Evolutionary conservation across 1,284 basidiomycete genomes (phyloP).

Genomic region (Hymenochaete sp.): DNA sequence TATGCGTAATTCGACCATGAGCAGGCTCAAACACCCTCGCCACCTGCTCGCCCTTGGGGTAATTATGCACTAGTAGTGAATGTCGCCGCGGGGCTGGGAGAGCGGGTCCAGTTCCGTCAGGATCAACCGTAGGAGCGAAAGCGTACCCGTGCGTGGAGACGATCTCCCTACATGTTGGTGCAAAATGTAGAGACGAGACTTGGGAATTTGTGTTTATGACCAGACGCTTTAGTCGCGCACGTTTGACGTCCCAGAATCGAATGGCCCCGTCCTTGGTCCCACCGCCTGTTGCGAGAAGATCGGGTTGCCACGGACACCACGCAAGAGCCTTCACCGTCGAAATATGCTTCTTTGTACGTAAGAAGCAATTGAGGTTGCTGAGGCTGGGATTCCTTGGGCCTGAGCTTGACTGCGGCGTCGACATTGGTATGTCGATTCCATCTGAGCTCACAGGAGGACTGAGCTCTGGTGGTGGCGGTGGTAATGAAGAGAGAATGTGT

Average conservation of each 20-base stretch:
- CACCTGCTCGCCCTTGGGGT: slow-evolving; percentile 11
- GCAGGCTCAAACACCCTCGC: slow-evolving; percentile 13
- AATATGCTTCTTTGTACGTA: slow-evolving; percentile 9
- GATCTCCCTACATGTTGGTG: slow-evolving; percentile 13
- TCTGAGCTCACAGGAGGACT: slow-evolving; percentile 6
- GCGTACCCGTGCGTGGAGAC: slow-evolving; percentile 18
- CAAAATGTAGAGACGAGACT: slow-evolving; percentile 15
- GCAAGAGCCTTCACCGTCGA: slow-evolving; percentile 57
- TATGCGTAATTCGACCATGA: slow-evolving; percentile 17
- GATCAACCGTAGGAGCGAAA: slow-evolving; percentile 11
- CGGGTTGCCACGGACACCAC: slow-evolving; percentile 88
- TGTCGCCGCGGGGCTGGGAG: slow-evolving; percentile 14
- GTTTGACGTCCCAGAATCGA: slow-evolving; percentile 14
- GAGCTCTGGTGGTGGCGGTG: slow-evolving; percentile 1
- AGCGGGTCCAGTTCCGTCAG: background rate
- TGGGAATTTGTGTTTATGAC: slow-evolving; percentile 14
- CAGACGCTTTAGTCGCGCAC: background rate
- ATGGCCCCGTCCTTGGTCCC: slow-evolving; percentile 16
- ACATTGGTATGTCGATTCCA: background rate
- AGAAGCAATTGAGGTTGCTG: slow-evolving; percentile 3
- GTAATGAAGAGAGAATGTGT: background rate
- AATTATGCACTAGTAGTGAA: slow-evolving; percentile 16
- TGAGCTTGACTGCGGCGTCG: background rate
- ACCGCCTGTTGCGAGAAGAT: slow-evolving; percentile 80
- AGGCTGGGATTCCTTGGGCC: background rate